These are phyloP conservation scores for Globisporangium heterothallicum DNA, from an alignment of 352 stramenopile species.

Conservation along the genomic window DNA sequence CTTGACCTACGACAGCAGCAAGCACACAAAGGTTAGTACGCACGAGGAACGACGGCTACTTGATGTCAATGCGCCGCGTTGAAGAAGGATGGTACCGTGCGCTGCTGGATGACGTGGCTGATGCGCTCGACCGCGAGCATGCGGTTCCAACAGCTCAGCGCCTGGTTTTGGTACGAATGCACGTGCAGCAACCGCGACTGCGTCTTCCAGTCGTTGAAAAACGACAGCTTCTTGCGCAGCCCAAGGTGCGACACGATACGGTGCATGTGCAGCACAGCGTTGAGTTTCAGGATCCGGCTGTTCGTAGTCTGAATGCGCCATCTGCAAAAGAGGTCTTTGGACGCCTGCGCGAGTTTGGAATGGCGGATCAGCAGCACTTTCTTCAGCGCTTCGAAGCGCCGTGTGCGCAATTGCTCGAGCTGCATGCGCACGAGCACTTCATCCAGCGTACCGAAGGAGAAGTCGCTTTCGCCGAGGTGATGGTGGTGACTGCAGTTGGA, in stretches of 20 bases:
- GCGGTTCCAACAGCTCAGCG: conserved; percentile 56
- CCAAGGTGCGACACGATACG: conserved; percentile 31
- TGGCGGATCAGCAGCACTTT: conserved; percentile 55
- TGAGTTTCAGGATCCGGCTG: conserved; percentile 17
- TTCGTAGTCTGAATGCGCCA: conserved; percentile 39
- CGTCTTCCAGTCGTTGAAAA: conserved; percentile 37
- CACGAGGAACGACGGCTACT: neutral
- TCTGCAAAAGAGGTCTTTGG: conserved; percentile 26
- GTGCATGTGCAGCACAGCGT: conserved; percentile 39
- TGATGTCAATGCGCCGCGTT: neutral
- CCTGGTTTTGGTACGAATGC: conserved; percentile 36
- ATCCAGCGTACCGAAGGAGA: conserved; percentile 46
- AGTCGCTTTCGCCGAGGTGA: conserved; percentile 21
- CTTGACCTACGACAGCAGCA: conserved; percentile 23
- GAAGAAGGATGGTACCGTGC: conserved; percentile 21
- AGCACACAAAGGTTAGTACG: too few species aligned
- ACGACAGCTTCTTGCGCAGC: conserved; percentile 20
- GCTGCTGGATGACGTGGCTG: conserved; percentile 31
- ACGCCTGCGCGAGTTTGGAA: conserved; percentile 23
- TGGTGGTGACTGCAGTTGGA: neutral
- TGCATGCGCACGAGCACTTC: conserved; percentile 64
- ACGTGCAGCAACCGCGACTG: conserved; percentile 29
- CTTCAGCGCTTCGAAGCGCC: conserved; percentile 63
- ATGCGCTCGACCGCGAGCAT: conserved; percentile 63
- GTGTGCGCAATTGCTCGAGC: conserved; percentile 49